phyloP scores from a whole-genome alignment of 83 land plant genomes.

The Thuja plicata region DNA sequence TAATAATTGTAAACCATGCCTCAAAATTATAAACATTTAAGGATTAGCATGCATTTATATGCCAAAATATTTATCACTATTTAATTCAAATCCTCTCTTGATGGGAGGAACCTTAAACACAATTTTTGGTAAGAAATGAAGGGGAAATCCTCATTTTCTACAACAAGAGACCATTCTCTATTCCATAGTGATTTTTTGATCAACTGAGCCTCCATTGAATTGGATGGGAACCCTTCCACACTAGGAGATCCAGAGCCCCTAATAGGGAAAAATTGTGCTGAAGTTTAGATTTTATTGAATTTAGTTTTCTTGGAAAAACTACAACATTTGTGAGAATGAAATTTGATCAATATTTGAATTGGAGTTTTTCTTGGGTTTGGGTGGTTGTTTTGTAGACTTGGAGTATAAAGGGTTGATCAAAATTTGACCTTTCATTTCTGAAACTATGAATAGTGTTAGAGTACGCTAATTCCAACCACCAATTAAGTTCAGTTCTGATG shows the following conservation, averaged over 20 bases:
- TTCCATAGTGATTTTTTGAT: background rate
- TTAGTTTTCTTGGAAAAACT: background rate
- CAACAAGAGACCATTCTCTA: no score
- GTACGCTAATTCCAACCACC: no score
- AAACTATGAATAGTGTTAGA: background rate
- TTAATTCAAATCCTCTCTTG: background rate
- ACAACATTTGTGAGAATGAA: background rate
- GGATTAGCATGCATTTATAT: background rate
- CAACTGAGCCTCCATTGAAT: background rate
- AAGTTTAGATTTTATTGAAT: background rate
- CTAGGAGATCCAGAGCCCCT: background rate
- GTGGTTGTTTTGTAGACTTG: background rate
- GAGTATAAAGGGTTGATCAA: background rate
- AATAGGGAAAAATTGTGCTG: background rate
- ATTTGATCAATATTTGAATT: background rate
- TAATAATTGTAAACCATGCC: background rate
- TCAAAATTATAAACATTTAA: background rate
- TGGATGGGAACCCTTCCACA: background rate
- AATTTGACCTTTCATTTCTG: background rate
- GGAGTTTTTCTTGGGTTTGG: background rate
- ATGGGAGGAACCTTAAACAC: background rate
- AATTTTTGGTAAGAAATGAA: background rate
- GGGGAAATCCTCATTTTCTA: background rate
- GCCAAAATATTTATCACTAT: background rate
- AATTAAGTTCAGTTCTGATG: no score